Percentiles rank a stretch among this genome's conserved stretches.
Evolutionary conservation across 1,284 basidiomycete genomes (phyloP).

Genomic region (Calocybe gambosa): DNA sequence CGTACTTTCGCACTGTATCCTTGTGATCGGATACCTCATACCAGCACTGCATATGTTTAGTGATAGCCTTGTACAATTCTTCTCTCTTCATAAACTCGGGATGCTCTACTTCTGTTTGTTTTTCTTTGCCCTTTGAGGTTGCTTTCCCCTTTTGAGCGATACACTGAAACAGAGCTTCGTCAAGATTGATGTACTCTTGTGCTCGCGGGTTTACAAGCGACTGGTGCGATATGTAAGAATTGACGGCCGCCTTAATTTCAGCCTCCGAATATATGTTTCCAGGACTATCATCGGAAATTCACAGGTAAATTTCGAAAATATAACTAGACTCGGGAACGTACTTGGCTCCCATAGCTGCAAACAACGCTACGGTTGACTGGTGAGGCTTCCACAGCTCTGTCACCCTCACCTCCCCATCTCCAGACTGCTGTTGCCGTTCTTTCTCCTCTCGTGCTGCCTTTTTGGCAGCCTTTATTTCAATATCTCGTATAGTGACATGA

Average conservation of each 20-base stretch:
- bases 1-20: slow-evolving; percentile 51
- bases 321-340: slow-evolving; percentile 22
- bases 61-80: slow-evolving; percentile 51
- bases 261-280: slow-evolving; percentile 46
- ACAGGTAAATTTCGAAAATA: slow-evolving; percentile 4
- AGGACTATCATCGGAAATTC: slow-evolving; percentile 31
- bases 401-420: slow-evolving; percentile 45
- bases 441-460: slow-evolving; percentile 43
- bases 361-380: slow-evolving; percentile 47
- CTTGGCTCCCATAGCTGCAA: slow-evolving; percentile 55
- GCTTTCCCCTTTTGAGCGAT: slow-evolving; percentile 41
- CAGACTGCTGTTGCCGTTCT: slow-evolving; percentile 38
- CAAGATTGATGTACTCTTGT: slow-evolving; percentile 67
- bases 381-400: slow-evolving; percentile 75
- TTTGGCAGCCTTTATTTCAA: slow-evolving; percentile 52
- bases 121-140: slow-evolving; percentile 21
- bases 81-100: slow-evolving; percentile 64
- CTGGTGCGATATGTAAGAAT: slow-evolving; percentile 55
- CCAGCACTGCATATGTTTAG: slow-evolving; percentile 69
- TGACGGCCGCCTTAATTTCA: slow-evolving; percentile 53
- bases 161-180: slow-evolving; percentile 42
- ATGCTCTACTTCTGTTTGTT: slow-evolving; percentile 16
- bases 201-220: slow-evolving; percentile 63
- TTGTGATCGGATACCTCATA: slow-evolving; percentile 53
- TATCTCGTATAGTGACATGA: slow-evolving; percentile 59